phyloP scores from a whole-genome alignment of 169 alveolate species.

The Sarcocystis neurona region DNA sequence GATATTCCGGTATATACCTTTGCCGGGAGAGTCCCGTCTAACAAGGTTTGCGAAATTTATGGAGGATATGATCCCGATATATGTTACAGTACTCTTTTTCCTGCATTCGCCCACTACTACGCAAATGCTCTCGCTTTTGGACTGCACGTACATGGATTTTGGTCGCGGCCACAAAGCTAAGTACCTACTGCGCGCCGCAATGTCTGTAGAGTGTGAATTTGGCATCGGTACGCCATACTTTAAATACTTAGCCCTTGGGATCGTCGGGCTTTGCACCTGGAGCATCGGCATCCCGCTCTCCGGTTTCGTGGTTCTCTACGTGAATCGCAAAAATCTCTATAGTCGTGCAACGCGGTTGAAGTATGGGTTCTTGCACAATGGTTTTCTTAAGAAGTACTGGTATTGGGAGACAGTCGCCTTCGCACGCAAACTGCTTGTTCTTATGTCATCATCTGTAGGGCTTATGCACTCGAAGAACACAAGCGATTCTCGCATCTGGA shows the following conservation, averaged over 20 bases:
- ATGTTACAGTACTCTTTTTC: conserved; percentile 82
- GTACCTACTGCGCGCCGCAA: conserved; percentile 78
- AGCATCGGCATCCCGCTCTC: conserved; percentile 83
- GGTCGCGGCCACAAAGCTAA: conserved; percentile 72
- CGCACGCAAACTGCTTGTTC: conserved; percentile 76
- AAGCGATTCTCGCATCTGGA: conserved; percentile 76
- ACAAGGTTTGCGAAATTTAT: conserved; percentile 71
- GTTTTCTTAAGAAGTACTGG: conserved; percentile 80
- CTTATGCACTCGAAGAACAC: conserved; percentile 72
- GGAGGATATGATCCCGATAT: conserved; percentile 87
- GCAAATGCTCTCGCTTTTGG: conserved; percentile 79
- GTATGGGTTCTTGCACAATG: conserved; percentile 85
- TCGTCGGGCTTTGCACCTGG: conserved; percentile 80
- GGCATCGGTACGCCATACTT: conserved; percentile 72
- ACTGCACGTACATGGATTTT: conserved; percentile 76
- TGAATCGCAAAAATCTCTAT: conserved; percentile 76
- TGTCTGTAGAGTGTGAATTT: conserved; percentile 77
- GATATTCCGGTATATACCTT: conserved; percentile 80
- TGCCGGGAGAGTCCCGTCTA: conserved; percentile 73
- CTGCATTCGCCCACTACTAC: conserved; percentile 79
- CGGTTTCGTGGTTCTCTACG: conserved; percentile 74
- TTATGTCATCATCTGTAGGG: conserved; percentile 76
- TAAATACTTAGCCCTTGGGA: conserved; percentile 75
- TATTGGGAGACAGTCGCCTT: conserved; percentile 84
- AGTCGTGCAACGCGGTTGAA: conserved; percentile 77